Evolutionary conservation across 192 early-diverging fungal species (phyloP), one percentile per base, ranked within the genome.

Genomic region (Coemansia sp.): DNA sequence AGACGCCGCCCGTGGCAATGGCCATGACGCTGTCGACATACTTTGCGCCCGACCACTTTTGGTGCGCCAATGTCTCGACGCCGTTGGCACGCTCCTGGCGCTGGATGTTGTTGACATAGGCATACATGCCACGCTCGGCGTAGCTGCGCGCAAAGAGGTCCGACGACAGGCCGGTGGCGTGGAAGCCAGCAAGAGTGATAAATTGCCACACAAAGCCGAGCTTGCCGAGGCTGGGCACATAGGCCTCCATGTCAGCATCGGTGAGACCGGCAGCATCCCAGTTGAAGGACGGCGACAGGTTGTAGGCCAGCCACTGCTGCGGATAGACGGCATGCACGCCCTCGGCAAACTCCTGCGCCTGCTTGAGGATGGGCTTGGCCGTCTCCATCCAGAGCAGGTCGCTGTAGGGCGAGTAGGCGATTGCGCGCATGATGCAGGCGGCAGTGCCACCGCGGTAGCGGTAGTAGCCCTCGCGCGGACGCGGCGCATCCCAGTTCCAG

Each of bases 121-220:
- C 93, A 47, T 88, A 80, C 95, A 98, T 98, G 33, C 93, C 93
- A 42, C 80, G 77, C 55, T 83, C 77, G 36, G 93, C 86, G 62
- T 87, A 98, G 58, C 88, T 81, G 41, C 85, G 83, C 15, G 95
- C 90, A 81, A 98, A 95, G 38, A 87, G 70, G 56, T 89, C 89
- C 32, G 84, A 79, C 8, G 87, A 91, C 24, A 98, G 78, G 1
- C 92, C 91, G 56, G 92, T 88, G 50, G 89, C 89, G 62, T 94
- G 93, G 80, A 95, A 87, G 67, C 95, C 95, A 60, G 85, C 93
- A 23, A 98, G 78, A 14, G 95, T 98, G 60, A 95, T 96, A 68
- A 98, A 98, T 76, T 98, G 93, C 93, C 94, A 98, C 28, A 81
- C 81, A 78, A 97, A 97, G n/a, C 95, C 93, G 8, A 95, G 81